These are phyloP conservation scores for Seminavis robusta DNA, from an alignment of 108 stramenopile species.

Conservation along the genomic window DNA sequence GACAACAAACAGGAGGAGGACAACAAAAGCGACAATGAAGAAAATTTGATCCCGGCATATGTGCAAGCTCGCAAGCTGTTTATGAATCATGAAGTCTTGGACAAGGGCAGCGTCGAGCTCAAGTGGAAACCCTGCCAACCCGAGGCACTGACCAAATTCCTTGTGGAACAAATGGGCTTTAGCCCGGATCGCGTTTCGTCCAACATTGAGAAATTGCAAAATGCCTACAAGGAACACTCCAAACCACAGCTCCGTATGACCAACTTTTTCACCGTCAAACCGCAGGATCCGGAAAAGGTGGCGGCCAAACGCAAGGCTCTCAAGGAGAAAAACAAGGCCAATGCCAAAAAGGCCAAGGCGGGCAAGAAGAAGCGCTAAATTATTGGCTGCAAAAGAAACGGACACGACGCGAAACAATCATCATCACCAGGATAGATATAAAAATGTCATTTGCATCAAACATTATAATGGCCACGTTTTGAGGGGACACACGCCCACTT, in stretches of 20 bases:
- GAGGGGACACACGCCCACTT: too few species aligned
- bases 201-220: conserved; percentile 86
- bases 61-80: conserved; percentile 86
- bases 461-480: too few species aligned
- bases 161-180: conserved; percentile 93
- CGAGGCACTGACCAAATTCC: conserved; percentile 72
- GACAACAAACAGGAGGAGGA: conserved; percentile 30
- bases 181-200: conserved; percentile 86
- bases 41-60: conserved; percentile 62
- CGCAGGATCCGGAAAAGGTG: conserved; percentile 31
- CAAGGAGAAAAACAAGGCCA: conserved; percentile 37
- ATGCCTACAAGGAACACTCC: conserved; percentile 64
- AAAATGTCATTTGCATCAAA: too few species aligned
- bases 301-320: conserved; percentile 55
- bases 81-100: conserved; percentile 80
- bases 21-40: conserved; percentile 26
- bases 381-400: too few species aligned
- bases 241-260: conserved; percentile 92
- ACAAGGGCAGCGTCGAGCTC: conserved; percentile 43
- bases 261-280: conserved; percentile 78
- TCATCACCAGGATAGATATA: too few species aligned
- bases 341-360: conserved; percentile 8
- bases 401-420: too few species aligned
- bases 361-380: background rate
- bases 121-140: conserved; percentile 83